phyloP scores from a whole-genome alignment of 257 asterid genomes.

The Nyctanthes arbortristis region DNA sequence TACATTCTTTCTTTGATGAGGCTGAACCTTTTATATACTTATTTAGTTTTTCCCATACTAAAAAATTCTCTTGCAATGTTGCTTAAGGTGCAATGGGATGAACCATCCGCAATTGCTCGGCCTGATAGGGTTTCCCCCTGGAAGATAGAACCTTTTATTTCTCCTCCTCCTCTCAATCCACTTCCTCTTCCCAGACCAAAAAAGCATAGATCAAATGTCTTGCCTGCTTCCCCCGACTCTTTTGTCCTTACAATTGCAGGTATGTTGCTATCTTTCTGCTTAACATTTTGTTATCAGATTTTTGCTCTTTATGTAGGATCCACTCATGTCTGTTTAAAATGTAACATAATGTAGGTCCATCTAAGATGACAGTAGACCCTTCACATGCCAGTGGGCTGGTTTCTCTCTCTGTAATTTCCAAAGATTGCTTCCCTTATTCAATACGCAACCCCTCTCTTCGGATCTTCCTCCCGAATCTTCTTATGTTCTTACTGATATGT shows the following conservation, averaged over 20 bases:
- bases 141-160: conserved; percentile 88
- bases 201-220: conserved; percentile 66
- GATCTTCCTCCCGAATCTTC: no score
- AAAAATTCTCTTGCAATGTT: conserved; percentile 17
- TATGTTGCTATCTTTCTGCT: conserved; percentile 24
- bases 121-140: conserved; percentile 98
- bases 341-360: conserved; percentile 48
- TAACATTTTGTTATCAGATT: conserved; percentile 5
- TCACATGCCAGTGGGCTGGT: conserved; percentile 61
- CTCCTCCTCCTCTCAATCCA: conserved; percentile 86
- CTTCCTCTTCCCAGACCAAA: conserved; percentile 71
- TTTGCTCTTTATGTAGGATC: not conserved
- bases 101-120: conserved; percentile 75
- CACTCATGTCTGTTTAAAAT: conserved; percentile 9
- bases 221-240: conserved; percentile 81
- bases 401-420: no score
- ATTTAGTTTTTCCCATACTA: conserved; percentile 9
- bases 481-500: no score
- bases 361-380: conserved; percentile 71
- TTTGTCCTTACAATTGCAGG: conserved; percentile 89
- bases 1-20: not conserved
- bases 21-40: not conserved
- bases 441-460: no score
- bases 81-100: conserved; percentile 93
- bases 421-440: no score